Base-by-base conservation (phyloP, 2,329 filamentous ascomycete species). In the Zasmidium citrigriseum region DNA sequence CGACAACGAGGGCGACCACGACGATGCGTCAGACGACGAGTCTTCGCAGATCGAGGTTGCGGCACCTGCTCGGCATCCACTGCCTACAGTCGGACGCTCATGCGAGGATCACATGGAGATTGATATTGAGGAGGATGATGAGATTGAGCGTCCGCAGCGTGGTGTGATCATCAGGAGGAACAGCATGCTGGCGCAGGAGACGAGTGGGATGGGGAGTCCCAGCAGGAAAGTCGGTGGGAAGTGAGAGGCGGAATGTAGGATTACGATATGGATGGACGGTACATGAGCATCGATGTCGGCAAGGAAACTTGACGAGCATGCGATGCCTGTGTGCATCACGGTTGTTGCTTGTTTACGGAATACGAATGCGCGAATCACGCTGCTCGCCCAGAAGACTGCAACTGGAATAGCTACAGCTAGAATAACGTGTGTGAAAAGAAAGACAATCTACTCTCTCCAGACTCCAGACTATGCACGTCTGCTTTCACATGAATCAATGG, bases 1-100 rank as follows among this genome's bases (percentile, higher is more conserved):
- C 63, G 79, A 82, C 61, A 77, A 80, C 66, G 79, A 81, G 56
- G 79, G 81, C 57, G 78, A 79, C 54, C 75, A 70, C 54, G 62
- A 55, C 46, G 69, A 67, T n/a, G 67, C 61, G 27, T 65, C 64
- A 23, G 69, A 71, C 44, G 68, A 73, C 38, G 70, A 73, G 46
- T 64, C 60, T 20, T 66, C 64, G 12, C 60, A 61, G 9, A 56
- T 62, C n/a, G 60, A 61, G 9, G 52, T 63, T 11, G 62, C 65
- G 9, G 68, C 63, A 48, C 73, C 73, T 45, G 57, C 52, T 16
- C 61, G 52, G 11, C 34, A 41, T 41, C 59, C 67, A 3, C 55
- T 68, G 44, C 58, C 62, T 22, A 60, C 67, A 16, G 61, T 63
- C 22, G 49, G 55, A 5, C 56, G 64, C n/a, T 64, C 56, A 14